Evolutionary conservation across 768 basidiomycete genomes (phyloP).

Genomic region (Macrolepiota fuliginosa): DNA sequence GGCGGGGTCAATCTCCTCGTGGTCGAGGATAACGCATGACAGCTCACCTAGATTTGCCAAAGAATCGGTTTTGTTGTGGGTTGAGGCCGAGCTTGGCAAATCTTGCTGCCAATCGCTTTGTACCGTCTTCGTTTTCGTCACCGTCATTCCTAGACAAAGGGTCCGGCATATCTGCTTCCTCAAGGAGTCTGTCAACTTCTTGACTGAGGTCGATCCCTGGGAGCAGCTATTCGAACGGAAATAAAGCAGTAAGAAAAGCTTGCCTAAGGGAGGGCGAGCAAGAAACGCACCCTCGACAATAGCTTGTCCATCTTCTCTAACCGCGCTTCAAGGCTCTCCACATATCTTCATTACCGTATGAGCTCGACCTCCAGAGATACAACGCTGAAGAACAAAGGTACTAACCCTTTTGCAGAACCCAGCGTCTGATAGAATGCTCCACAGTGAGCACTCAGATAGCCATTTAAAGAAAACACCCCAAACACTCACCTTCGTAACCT

Average conservation of each 20-base stretch:
- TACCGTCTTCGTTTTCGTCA: constrained; percentile 28
- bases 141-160: constrained; percentile 30
- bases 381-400: constrained; percentile 23
- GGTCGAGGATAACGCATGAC: background rate
- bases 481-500: constrained; percentile 60
- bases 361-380: background rate
- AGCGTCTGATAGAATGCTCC: constrained; percentile 35
- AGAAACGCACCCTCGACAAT: constrained; percentile 43
- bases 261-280: background rate
- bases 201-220: constrained; percentile 63
- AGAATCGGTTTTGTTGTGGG: constrained; percentile 41
- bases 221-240: constrained; percentile 22
- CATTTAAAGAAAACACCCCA: background rate
- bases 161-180: constrained; percentile 36
- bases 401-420: constrained; percentile 63
- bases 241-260: background rate
- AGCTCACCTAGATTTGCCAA: constrained; percentile 43
- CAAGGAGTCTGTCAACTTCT: constrained; percentile 47
- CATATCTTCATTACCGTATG: constrained; percentile 43
- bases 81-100: constrained; percentile 35
- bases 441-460: background rate
- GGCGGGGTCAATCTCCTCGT: background rate
- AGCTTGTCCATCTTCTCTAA: constrained; percentile 66
- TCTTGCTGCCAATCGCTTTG: constrained; percentile 26
- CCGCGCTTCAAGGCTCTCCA: constrained; percentile 59